phyloP scores from a whole-genome alignment of 257 asterid species.

The Penstemon davidsonii region DNA sequence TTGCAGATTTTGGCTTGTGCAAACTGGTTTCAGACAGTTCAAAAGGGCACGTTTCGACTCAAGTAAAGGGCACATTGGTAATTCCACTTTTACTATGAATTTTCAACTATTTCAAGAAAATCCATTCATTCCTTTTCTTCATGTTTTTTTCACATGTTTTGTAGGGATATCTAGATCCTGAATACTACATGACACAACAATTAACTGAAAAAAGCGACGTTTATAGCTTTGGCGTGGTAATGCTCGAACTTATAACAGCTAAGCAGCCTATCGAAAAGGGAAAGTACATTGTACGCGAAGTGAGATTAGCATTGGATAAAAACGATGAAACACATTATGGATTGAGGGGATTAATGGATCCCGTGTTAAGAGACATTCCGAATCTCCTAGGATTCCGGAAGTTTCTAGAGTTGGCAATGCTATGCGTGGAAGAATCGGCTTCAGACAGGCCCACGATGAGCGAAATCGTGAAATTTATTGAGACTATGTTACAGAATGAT shows the following conservation, averaged over 20 bases:
- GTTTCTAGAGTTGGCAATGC: conserved; percentile 78
- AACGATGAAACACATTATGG: conserved; percentile 64
- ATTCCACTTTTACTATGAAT: not conserved
- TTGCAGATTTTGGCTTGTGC: conserved; percentile 92
- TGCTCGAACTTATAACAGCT: conserved; percentile 86
- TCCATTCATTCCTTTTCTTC: not conserved
- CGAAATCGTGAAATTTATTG: conserved; percentile 77
- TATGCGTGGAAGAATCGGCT: conserved; percentile 87
- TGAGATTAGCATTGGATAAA: conserved; percentile 51
- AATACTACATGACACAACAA: conserved; percentile 94
- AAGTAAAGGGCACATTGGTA: conserved; percentile 96
- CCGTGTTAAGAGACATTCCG: conserved; percentile 46
- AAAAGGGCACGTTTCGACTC: conserved; percentile 91
- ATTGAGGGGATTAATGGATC: conserved; percentile 62
- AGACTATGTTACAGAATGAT: conserved; percentile 64
- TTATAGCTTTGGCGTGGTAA: conserved; percentile 91
- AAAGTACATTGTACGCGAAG: conserved; percentile 79
- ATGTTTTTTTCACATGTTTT: not conserved
- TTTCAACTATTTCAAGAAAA: not conserved
- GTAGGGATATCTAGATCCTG: conserved; percentile 94
- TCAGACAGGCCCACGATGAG: conserved; percentile 85
- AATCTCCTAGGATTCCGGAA: conserved; percentile 56
- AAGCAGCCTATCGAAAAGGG: conserved; percentile 90
- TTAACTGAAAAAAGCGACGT: conserved; percentile 90
- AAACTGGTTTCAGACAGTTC: conserved; percentile 80